Percentiles rank a stretch among this genome's conserved stretches.
phyloP scores from a whole-genome alignment of 108 stramenopile genomes.

The Cyclostephanos invisitatus region DNA sequence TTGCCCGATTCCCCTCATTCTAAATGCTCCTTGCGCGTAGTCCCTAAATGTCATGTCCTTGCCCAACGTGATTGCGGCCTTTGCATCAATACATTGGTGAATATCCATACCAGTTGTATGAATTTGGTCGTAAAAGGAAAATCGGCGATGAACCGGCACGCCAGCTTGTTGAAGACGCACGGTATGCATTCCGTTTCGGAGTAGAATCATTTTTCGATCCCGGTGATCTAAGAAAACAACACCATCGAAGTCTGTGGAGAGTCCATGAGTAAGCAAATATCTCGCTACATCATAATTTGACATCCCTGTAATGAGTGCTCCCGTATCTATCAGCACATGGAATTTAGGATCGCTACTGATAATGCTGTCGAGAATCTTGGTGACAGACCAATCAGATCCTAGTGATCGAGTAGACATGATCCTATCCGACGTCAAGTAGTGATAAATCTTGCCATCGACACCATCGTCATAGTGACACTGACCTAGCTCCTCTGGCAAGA shows the following conservation, averaged over 20 bases:
- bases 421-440: constrained; percentile 87
- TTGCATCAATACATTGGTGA: constrained; percentile 90
- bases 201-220: constrained; percentile 94
- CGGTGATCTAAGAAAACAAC: constrained; percentile 94
- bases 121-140: constrained; percentile 97
- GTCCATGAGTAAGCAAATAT: constrained; percentile 78
- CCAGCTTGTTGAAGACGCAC: constrained; percentile 88
- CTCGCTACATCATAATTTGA: constrained; percentile 94
- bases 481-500: constrained; percentile 98
- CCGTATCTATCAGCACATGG: constrained; percentile 94
- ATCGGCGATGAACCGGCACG: constrained; percentile 82
- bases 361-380: constrained; percentile 76
- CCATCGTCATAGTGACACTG: constrained; percentile 96
- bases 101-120: constrained; percentile 99
- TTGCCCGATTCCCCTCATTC: constrained; percentile 95
- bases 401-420: constrained; percentile 80
- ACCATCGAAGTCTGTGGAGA: constrained; percentile 83
- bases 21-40: constrained; percentile 96
- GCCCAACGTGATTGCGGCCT: constrained; percentile 91
- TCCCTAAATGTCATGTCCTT: constrained; percentile 98
- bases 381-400: constrained; percentile 77
- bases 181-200: constrained; percentile 82
- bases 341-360: constrained; percentile 81
- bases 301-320: constrained; percentile 96
- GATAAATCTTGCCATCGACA: constrained; percentile 95